Conservation (phyloP, 1,284 basidiomycete species). For the Apiotrichum sp. region DNA sequence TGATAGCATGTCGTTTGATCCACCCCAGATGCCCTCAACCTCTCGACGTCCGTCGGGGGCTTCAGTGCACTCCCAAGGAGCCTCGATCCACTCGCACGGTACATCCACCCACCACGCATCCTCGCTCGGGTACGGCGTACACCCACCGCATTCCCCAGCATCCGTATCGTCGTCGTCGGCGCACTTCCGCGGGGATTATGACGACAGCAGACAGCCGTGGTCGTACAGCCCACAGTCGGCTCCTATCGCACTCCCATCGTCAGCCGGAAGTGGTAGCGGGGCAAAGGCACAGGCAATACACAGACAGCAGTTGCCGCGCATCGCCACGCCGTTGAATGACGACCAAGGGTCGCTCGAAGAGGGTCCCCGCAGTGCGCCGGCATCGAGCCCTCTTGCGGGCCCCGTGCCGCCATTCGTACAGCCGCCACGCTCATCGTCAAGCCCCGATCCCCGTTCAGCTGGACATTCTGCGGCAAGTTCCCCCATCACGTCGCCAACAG, state of each 20-base stretch:
- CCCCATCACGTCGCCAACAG: conserved; percentile 17
- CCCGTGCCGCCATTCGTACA: conserved; percentile 2
- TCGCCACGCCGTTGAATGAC: conserved; percentile 16
- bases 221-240: conserved; percentile 1
- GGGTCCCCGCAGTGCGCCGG: conserved; percentile 29
- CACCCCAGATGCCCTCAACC: not conserved
- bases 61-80: conserved; percentile 15
- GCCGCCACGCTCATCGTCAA: conserved; percentile 34
- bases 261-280: not conserved
- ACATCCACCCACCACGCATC: not conserved
- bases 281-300: not conserved
- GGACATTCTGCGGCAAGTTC: conserved; percentile 18
- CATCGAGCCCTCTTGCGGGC: conserved; percentile 7
- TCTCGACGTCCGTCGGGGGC: conserved; percentile 22
- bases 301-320: conserved; percentile 16
- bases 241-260: not conserved
- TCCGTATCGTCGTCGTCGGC: conserved; percentile 24
- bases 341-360: conserved; percentile 5
- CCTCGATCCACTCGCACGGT: conserved; percentile 15
- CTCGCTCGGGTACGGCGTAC: not conserved
- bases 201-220: conserved; percentile 3
- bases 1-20: not conserved
- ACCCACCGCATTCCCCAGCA: conserved; percentile 17
- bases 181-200: conserved; percentile 2
- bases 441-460: conserved; percentile 30